These are phyloP conservation scores for Calamus simplicifolius DNA, from an alignment of 176 grass and related monocot species.

Conservation along the genomic window DNA sequence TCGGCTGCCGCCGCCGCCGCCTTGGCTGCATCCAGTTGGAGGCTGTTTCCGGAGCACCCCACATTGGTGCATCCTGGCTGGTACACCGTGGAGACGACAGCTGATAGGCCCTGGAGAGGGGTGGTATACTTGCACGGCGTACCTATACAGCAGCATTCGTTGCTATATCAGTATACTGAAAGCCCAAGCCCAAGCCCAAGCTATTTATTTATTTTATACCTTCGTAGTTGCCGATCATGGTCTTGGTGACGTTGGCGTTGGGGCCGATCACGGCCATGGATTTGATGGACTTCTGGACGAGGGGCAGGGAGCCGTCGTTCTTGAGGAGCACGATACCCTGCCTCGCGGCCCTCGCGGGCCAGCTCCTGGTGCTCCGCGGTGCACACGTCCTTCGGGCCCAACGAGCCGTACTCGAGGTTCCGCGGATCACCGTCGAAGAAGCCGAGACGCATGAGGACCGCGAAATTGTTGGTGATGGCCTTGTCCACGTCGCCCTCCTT, in stretches of 20 bases:
- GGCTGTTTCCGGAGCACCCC: conserved; percentile 53
- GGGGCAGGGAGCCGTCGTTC: conserved; percentile 54
- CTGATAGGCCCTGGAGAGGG: conserved; percentile 63
- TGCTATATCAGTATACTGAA: too few species aligned
- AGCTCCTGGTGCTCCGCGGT: conserved; percentile 61
- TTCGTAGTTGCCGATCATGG: conserved; percentile 98
- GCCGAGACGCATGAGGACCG: conserved; percentile 71
- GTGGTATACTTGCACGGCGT: conserved; percentile 71
- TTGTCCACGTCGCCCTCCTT: conserved; percentile 51
- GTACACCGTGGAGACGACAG: conserved; percentile 54
- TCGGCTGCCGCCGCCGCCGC: conserved; percentile 59
- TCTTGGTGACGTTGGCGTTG: conserved; percentile 82
- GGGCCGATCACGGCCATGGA: conserved; percentile 85
- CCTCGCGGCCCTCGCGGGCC: conserved; percentile 56
- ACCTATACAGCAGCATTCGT: conserved; percentile 16
- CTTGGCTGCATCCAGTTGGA: conserved; percentile 48
- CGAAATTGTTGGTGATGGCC: conserved; percentile 84
- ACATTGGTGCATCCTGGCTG: conserved; percentile 65
- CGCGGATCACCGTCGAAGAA: conserved; percentile 89
- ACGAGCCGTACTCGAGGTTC: conserved; percentile 47
- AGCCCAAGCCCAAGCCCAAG: too few species aligned
- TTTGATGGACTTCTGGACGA: conserved; percentile 42
- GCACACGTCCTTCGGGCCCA: conserved; percentile 78
- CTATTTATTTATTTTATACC: conserved; percentile 14
- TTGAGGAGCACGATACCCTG: conserved; percentile 98